phyloP scores from a whole-genome alignment of 768 basidiomycete species.

The Serendipita sp. region DNA sequence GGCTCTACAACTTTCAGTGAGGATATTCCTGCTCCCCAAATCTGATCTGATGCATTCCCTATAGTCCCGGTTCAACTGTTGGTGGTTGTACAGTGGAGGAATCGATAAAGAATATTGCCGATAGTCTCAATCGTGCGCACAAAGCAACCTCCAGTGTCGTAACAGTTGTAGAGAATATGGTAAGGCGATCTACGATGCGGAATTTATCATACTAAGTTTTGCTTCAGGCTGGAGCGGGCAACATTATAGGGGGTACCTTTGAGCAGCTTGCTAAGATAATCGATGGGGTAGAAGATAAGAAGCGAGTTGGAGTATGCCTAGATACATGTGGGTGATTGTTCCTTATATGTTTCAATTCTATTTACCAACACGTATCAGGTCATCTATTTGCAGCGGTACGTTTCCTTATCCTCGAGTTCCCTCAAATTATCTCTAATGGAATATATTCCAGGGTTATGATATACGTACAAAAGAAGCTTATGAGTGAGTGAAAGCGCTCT shows the following conservation, averaged over 20 bases:
- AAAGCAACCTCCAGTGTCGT: slow-evolving; percentile 38
- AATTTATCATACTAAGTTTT: neutral
- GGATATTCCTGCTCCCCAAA: slow-evolving; percentile 13
- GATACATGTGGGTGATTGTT: slow-evolving; percentile 49
- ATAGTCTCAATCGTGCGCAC: slow-evolving; percentile 61
- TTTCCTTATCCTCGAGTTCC: neutral
- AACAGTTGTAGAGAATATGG: slow-evolving; percentile 76
- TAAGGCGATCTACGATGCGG: slow-evolving; percentile 12
- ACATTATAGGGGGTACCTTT: slow-evolving; percentile 60
- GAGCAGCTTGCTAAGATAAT: slow-evolving; percentile 55
- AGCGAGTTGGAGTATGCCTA: slow-evolving; percentile 62
- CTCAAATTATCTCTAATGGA: neutral
- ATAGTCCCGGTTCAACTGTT: slow-evolving; percentile 70
- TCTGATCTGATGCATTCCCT: neutral
- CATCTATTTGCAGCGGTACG: slow-evolving; percentile 64
- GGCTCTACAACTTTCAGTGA: slow-evolving; percentile 73
- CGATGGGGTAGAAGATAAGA: slow-evolving; percentile 48
- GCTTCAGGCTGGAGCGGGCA: slow-evolving; percentile 59
- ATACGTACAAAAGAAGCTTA: slow-evolving; percentile 56
- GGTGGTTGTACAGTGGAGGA: slow-evolving; percentile 44
- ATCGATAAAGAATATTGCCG: slow-evolving; percentile 47
- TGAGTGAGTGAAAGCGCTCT: slow-evolving; percentile 32
- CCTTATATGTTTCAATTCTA: neutral
- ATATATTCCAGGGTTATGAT: slow-evolving; percentile 48
- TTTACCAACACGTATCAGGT: slow-evolving; percentile 23